phyloP scores from a whole-genome alignment of 2,329 filamentous ascomycete genomes.

The Colletotrichum euphorbiae region DNA sequence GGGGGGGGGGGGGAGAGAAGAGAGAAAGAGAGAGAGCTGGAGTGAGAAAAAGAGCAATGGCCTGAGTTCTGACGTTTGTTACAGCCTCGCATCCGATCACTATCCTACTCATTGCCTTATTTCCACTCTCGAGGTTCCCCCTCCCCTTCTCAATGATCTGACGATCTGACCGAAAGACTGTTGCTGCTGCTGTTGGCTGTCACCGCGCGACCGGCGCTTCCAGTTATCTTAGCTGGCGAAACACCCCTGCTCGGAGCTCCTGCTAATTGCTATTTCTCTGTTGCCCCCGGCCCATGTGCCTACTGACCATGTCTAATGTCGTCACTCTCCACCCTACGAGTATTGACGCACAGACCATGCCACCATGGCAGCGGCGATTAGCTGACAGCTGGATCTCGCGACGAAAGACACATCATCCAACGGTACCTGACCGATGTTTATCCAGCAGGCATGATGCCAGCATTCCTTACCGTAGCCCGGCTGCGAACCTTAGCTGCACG shows the following conservation, averaged over 20 bases:
- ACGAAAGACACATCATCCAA: neutral
- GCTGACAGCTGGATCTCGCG: conserved; percentile 16
- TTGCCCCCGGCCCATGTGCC: neutral
- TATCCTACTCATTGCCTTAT: neutral
- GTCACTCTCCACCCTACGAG: conserved; percentile 33
- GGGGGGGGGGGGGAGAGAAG: no score
- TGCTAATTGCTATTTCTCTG: neutral
- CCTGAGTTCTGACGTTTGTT: no score
- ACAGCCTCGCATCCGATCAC: neutral
- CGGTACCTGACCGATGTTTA: conserved; percentile 23
- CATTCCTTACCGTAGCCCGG: conserved; percentile 20
- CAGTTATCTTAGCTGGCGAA: neutral
- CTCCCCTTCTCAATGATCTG: no score
- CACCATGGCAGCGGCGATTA: conserved; percentile 6
- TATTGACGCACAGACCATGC: conserved; percentile 16
- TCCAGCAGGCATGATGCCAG: conserved; percentile 32
- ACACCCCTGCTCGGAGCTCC: neutral
- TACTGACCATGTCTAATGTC: conserved; percentile 30
- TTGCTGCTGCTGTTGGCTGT: neutral
- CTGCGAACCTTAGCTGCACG: conserved; percentile 7
- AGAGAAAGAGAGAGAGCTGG: no score
- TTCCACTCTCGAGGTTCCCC: no score
- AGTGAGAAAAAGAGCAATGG: no score
- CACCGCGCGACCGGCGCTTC: neutral
- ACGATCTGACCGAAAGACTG: neutral